Percentiles rank a stretch among this genome's conserved stretches.
Evolutionary conservation across 1,139 yeast species (phyloP).

Genomic region (Kodamaea sp.): DNA sequence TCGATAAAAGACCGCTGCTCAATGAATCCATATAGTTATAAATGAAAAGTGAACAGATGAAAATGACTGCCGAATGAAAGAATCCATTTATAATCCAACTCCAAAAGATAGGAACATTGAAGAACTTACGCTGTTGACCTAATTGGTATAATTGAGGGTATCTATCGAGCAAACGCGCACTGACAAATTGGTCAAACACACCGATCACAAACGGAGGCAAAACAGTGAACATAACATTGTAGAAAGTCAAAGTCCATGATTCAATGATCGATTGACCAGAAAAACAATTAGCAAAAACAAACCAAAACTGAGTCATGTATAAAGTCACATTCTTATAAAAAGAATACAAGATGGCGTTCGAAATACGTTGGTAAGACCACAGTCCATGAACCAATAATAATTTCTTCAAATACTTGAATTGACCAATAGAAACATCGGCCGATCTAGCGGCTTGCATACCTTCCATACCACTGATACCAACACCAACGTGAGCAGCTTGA

Average conservation of each 20-base stretch:
- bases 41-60: slow-evolving; percentile 66
- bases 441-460: slow-evolving; percentile 99
- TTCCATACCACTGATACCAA: slow-evolving; percentile 98
- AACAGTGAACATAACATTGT: slow-evolving; percentile 93
- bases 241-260: slow-evolving; percentile 96
- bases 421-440: slow-evolving; percentile 97
- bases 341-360: slow-evolving; percentile 88
- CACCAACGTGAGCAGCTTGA: slow-evolving; percentile 98
- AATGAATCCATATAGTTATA: slow-evolving; percentile 67
- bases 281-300: slow-evolving; percentile 83
- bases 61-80: slow-evolving; percentile 85
- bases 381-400: slow-evolving; percentile 90
- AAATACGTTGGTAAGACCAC: slow-evolving; percentile 95
- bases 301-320: slow-evolving; percentile 99
- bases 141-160: slow-evolving; percentile 91
- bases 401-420: slow-evolving; percentile 80
- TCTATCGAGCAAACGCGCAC: slow-evolving; percentile 81
- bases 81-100: slow-evolving; percentile 96
- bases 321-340: slow-evolving; percentile 94
- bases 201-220: slow-evolving; percentile 96
- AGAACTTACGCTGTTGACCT: slow-evolving; percentile 85
- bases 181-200: slow-evolving; percentile 92
- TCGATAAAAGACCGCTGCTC: slow-evolving; percentile 67
- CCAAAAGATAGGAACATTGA: slow-evolving; percentile 92
- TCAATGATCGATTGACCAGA: slow-evolving; percentile 96